These are phyloP conservation scores for Phlebopus sp. DNA, from an alignment of 1,284 basidiomycete genomes.

Conservation along the genomic window DNA sequence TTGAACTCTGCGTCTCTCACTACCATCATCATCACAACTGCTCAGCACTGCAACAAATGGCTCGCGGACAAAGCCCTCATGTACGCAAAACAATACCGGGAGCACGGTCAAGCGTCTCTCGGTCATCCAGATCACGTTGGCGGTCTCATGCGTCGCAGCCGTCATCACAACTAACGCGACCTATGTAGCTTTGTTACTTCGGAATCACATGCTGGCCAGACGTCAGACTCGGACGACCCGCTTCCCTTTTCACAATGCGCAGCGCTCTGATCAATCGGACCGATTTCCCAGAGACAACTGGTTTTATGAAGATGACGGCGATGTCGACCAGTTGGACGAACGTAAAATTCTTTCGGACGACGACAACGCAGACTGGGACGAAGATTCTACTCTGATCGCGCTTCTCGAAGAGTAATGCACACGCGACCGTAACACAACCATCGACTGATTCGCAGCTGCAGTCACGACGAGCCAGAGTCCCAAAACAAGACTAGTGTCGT, in stretches of 20 bases:
- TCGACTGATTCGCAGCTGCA: slow-evolving; percentile 11
- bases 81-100: background rate
- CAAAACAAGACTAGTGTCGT: slow-evolving; percentile 17
- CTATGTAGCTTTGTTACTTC: background rate
- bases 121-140: slow-evolving; percentile 7
- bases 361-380: slow-evolving; percentile 25
- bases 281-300: background rate
- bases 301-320: slow-evolving; percentile 5
- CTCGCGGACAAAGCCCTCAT: background rate
- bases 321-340: background rate
- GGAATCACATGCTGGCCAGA: background rate
- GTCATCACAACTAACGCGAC: background rate
- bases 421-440: background rate
- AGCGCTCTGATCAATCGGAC: background rate
- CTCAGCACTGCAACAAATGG: slow-evolving; percentile 3
- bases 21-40: background rate
- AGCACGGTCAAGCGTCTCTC: slow-evolving; percentile 3
- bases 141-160: background rate
- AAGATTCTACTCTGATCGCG: slow-evolving; percentile 26
- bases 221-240: background rate
- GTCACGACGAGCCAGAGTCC: slow-evolving; percentile 15
- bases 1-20: slow-evolving; percentile 16
- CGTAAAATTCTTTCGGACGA: background rate
- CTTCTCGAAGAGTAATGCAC: slow-evolving; percentile 26
- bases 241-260: background rate